Evolutionary conservation across 1,284 basidiomycete species (phyloP).

Genomic region (Leucoagaricus sp.): DNA sequence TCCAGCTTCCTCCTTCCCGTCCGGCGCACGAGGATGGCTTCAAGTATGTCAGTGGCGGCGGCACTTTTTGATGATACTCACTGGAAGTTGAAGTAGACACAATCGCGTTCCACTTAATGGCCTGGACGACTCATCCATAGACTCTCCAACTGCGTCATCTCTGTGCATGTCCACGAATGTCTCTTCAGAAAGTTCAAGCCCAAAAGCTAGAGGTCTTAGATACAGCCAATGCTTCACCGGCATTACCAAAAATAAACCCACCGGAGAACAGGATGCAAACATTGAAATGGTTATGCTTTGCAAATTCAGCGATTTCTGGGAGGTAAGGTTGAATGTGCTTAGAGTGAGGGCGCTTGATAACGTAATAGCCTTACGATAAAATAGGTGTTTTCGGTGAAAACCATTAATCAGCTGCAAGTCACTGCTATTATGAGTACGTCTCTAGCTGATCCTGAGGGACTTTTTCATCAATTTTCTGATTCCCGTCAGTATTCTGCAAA

Average conservation of each 20-base stretch:
- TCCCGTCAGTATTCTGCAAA: no score
- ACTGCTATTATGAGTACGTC: conserved; percentile 61
- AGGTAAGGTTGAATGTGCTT: conserved; percentile 52
- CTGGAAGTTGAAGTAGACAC: no score
- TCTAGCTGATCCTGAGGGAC: conserved; percentile 62
- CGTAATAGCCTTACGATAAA: conserved; percentile 35
- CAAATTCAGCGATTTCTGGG: conserved; percentile 57
- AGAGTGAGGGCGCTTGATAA: conserved; percentile 48
- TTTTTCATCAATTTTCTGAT: no score
- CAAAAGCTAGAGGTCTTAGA: conserved; percentile 50
- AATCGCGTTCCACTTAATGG: no score
- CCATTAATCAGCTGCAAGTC: conserved; percentile 21
- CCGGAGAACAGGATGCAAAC: conserved; percentile 51
- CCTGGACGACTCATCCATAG: conserved; percentile 6
- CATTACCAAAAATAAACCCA: not conserved
- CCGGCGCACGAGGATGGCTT: conserved; percentile 9
- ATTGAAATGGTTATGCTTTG: conserved; percentile 50
- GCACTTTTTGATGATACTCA: conserved; percentile 43
- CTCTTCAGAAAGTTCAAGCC: conserved; percentile 63
- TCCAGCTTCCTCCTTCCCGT: conserved; percentile 8
- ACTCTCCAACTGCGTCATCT: conserved; percentile 34
- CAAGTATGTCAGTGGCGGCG: not conserved
- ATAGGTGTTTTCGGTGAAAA: not conserved
- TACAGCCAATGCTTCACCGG: not conserved
- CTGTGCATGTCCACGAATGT: conserved; percentile 53